Base-by-base conservation (phyloP, 768 basidiomycete genomes). In the Rhizopogon sp. region DNA sequence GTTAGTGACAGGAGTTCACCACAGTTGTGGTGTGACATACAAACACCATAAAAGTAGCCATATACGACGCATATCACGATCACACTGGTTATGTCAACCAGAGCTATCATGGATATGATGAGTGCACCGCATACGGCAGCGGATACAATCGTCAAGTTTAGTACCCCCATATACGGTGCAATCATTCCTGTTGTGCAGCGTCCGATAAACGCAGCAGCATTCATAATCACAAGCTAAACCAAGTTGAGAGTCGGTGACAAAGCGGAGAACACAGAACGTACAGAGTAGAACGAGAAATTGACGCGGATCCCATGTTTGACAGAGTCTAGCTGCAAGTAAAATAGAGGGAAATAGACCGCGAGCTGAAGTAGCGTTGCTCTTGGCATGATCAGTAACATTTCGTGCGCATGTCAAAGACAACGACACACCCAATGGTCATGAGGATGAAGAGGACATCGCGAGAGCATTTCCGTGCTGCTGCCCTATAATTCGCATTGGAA, bases 311-410 rank as follows among this genome's bases (percentile, higher is more conserved):
- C 78, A 45, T 80, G 80, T 53, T 70, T 70, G 13, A 81, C 72
- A 3, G 83, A 73, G 45, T 81, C 76, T 6, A 84, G 61, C 59
- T 86, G 84, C 17, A 86, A 68, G 64, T 82, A 85, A 64, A 81
- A 84, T 43, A 79, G 71, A 0, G 83, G 80, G 49, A 77, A 80
- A 55, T 74, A 76, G 31, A 81, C 63, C 0, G 76, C 79, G 3
- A 72, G 56, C 46, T 47, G 46, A 9, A 17, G 72, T 10, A 65
- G 44, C 16, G 43, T 56, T 17, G 59, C 63, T 37, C 67, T 68
- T 45, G 25, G 17, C 3, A 20, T 14, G 31, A 44, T 37, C 16
- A 10, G 29, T 3, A 0, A 2, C 43, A 68, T 37, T 39, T 17
- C 5, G 5, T 6, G 9, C 2, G 16, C 28, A 29, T 10, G 28